phyloP scores from a whole-genome alignment of 768 basidiomycete genomes.

The Kwoniella mangroviensis region DNA sequence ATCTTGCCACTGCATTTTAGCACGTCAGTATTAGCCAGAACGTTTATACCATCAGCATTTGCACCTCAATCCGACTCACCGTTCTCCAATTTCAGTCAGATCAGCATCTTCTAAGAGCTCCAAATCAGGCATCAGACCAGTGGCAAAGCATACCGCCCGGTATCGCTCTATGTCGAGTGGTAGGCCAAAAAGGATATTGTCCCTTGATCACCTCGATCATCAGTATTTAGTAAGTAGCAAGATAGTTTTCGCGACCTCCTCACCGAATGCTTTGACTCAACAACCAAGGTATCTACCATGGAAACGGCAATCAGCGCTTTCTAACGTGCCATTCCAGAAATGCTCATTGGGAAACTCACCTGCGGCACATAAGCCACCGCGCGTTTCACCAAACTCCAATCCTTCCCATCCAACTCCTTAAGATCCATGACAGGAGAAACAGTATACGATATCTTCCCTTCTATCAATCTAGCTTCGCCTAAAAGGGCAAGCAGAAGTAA shows the following conservation, averaged over 20 bases:
- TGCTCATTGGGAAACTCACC: too few species aligned
- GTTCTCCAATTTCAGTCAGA: constrained; percentile 72
- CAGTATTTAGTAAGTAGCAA: not conserved
- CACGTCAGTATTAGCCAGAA: too few species aligned
- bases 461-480: constrained; percentile 45
- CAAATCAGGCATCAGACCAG: constrained; percentile 59
- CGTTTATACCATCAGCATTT: too few species aligned
- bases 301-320: not conserved
- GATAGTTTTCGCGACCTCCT: not conserved
- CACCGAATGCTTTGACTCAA: constrained; percentile 44
- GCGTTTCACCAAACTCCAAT: constrained; percentile 24
- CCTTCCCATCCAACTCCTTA: not conserved
- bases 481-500: constrained; percentile 45
- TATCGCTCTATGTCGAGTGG: constrained; percentile 61
- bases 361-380: constrained; percentile 47
- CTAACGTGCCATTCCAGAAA: too few species aligned
- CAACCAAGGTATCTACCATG: constrained; percentile 43
- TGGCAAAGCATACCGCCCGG: constrained; percentile 15
- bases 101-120: constrained; percentile 67
- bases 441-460: constrained; percentile 44
- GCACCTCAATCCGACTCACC: constrained; percentile 57
- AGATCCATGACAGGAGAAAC: constrained; percentile 32
- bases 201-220: constrained; percentile 33
- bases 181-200: constrained; percentile 64
- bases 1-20: constrained; percentile 40